A percentile compares a stretch with the other conserved stretches of the same genome.
phyloP scores from a whole-genome alignment of 2,329 filamentous ascomycete species.

The Fusarium pseudograminearum region DNA sequence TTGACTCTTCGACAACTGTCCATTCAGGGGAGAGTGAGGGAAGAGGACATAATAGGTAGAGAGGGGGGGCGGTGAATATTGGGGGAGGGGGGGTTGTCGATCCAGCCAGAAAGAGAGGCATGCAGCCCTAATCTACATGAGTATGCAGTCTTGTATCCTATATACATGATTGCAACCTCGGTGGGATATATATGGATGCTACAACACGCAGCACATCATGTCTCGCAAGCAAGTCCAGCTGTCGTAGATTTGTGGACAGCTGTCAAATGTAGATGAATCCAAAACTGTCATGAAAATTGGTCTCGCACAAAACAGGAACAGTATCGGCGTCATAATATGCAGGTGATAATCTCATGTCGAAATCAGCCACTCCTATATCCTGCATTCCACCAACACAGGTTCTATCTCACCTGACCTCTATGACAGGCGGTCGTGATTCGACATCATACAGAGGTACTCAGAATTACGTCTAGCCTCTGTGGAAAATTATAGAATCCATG shows the following conservation, averaged over 20 bases:
- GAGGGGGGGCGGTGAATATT: conserved; percentile 29
- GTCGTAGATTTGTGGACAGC: neutral
- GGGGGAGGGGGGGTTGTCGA: conserved; percentile 24
- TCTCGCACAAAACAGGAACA: conserved; percentile 1
- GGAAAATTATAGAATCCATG: neutral
- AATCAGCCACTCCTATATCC: neutral
- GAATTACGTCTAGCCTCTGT: neutral
- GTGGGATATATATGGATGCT: neutral
- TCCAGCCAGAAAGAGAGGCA: conserved; percentile 34
- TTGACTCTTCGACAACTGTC: conserved; percentile 8
- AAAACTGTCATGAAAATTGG: neutral
- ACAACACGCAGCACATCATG: neutral
- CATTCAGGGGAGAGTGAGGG: conserved; percentile 9
- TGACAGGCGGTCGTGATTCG: neutral
- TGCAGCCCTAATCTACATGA: conserved; percentile 36
- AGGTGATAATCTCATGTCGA: neutral
- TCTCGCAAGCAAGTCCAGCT: conserved; percentile 1
- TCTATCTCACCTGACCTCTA: neutral
- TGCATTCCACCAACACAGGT: conserved; percentile 4
- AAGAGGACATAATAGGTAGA: conserved; percentile 6
- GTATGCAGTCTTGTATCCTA: conserved; percentile 15
- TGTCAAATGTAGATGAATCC: neutral
- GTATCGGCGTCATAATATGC: conserved; percentile 1
- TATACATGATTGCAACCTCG: neutral
- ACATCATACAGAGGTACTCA: neutral